phyloP scores from a whole-genome alignment of 208 protist species.

The Leishmania martiniquensis region DNA sequence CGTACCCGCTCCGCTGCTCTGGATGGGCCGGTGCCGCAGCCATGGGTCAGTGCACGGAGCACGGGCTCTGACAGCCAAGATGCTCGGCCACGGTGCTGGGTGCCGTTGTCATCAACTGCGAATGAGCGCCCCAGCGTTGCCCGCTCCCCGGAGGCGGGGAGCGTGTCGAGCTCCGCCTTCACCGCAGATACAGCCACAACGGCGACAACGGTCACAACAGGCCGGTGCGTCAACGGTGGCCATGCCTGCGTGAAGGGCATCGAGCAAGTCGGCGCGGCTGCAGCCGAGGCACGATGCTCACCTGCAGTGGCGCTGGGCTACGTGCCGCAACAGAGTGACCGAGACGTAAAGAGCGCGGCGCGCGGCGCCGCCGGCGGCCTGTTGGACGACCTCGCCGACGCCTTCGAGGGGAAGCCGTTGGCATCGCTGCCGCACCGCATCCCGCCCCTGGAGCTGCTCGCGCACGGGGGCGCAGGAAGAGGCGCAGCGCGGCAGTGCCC shows the following conservation, averaged over 20 bases:
- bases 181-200: constrained; percentile 7
- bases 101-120: neutral
- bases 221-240: neutral
- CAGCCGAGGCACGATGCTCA: neutral
- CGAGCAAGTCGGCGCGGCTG: neutral
- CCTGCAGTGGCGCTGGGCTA: neutral
- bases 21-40: neutral
- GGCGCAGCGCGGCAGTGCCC: too few species aligned
- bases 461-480: neutral
- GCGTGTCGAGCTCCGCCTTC: constrained; percentile 16
- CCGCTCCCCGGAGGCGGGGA: neutral
- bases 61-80: neutral
- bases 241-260: neutral
- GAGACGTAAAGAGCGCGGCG: neutral
- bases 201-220: neutral
- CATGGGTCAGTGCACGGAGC: neutral
- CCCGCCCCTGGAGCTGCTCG: neutral
- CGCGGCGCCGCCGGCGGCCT: neutral
- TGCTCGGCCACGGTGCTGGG: neutral
- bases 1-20: neutral
- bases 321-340: neutral
- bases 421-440: neutral
- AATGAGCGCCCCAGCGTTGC: neutral
- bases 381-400: neutral
- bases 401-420: neutral